These are phyloP conservation scores for Sphaceloma murrayae DNA, from an alignment of 2,329 filamentous ascomycete genomes.

Conservation along the genomic window DNA sequence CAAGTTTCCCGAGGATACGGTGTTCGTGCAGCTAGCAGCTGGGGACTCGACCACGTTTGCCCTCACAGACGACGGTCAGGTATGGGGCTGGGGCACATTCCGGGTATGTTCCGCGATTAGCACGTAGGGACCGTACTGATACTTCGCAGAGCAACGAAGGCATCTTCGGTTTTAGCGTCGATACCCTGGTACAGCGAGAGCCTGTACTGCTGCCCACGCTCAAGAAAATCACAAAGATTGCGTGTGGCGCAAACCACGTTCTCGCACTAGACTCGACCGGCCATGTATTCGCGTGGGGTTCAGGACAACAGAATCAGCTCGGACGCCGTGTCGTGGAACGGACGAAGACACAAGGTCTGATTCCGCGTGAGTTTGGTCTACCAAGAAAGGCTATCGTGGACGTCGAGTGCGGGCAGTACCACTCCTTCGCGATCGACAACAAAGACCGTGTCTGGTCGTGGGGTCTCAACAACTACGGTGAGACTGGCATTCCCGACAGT, in stretches of 20 bases:
- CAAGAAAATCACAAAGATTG: slow-evolving; percentile 55
- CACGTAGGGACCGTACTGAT: slow-evolving; percentile 5
- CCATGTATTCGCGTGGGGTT: slow-evolving; percentile 61
- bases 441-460: slow-evolving; percentile 65
- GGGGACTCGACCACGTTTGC: slow-evolving; percentile 68
- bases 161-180: slow-evolving; percentile 53
- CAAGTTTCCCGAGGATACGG: slow-evolving; percentile 48
- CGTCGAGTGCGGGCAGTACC: slow-evolving; percentile 64
- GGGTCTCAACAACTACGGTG: slow-evolving; percentile 80
- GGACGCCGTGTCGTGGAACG: slow-evolving; percentile 56
- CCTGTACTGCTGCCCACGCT: slow-evolving; percentile 52
- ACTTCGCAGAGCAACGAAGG: slow-evolving; percentile 50
- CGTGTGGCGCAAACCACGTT: slow-evolving; percentile 61
- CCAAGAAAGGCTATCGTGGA: slow-evolving; percentile 48
- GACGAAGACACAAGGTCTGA: slow-evolving; percentile 44
- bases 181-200: slow-evolving; percentile 42
- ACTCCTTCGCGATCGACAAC: slow-evolving; percentile 66
- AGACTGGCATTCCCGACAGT: slow-evolving; percentile 58
- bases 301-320: slow-evolving; percentile 61
- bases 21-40: slow-evolving; percentile 58
- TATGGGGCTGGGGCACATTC: slow-evolving; percentile 82
- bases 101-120: slow-evolving; percentile 51
- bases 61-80: slow-evolving; percentile 61
- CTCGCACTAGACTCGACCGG: slow-evolving; percentile 57
- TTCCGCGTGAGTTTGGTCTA: slow-evolving; percentile 49